Evolutionary conservation across 345 rosid species (phyloP).

Genomic region (Salix udensis): DNA sequence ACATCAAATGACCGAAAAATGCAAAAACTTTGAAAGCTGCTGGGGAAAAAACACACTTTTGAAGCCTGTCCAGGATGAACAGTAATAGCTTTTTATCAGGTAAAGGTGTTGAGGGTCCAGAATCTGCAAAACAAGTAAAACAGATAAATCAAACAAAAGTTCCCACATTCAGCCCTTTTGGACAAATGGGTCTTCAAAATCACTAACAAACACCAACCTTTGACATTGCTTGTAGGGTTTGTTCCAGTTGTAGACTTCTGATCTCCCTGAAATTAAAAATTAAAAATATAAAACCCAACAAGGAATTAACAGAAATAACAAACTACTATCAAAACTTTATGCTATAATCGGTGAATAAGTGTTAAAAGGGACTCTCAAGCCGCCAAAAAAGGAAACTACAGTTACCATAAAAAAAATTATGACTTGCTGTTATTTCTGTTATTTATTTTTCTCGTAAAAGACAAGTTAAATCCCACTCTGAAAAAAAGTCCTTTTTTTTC

Average conservation of each 20-base stretch:
- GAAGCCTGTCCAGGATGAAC: constrained; percentile 29
- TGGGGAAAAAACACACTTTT: constrained; percentile 11
- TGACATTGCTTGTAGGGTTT: constrained; percentile 31
- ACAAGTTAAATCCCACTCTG: constrained; percentile 14
- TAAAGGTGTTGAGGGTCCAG: constrained; percentile 20
- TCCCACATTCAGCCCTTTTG: constrained; percentile 6
- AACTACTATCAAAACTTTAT: constrained; percentile 5
- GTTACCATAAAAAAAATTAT: neutral
- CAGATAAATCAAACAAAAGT: constrained; percentile 1
- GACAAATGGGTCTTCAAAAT: constrained; percentile 9
- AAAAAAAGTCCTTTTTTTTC: neutral
- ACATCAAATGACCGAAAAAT: constrained; percentile 3
- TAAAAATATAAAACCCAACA: neutral
- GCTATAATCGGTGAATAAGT: constrained; percentile 10
- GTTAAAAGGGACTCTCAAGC: neutral
- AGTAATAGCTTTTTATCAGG: constrained; percentile 28
- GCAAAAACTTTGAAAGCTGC: neutral
- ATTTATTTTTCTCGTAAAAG: constrained; percentile 1
- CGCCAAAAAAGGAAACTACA: neutral
- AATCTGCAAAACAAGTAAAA: constrained; percentile 8
- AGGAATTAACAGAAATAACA: constrained; percentile 5
- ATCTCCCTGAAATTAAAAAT: constrained; percentile 33
- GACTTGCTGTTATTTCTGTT: neutral
- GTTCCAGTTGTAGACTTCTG: constrained; percentile 31
- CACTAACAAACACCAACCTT: constrained; percentile 38